phyloP scores from a whole-genome alignment of 495 filamentous ascomycete species.

The Neurospora intermedia region DNA sequence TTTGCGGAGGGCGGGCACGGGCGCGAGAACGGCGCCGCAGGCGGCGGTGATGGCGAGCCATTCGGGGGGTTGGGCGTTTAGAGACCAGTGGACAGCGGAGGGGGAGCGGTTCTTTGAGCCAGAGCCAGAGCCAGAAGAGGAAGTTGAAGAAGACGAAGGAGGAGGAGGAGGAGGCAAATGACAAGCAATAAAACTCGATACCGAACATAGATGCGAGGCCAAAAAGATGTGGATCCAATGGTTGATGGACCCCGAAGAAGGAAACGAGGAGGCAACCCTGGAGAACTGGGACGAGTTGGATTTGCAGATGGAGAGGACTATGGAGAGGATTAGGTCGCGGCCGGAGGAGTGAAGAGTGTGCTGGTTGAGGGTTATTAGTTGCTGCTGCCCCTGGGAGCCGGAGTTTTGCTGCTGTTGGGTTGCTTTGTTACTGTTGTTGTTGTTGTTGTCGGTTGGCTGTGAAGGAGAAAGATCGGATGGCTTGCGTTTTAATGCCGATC shows the following conservation, averaged over 20 bases:
- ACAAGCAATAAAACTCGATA: slow-evolving; percentile 48
- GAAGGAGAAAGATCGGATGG: not conserved
- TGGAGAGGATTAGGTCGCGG: slow-evolving; percentile 47
- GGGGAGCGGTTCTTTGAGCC: not conserved
- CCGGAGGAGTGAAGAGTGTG: slow-evolving; percentile 36
- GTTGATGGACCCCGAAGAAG: slow-evolving; percentile 47
- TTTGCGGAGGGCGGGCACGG: slow-evolving; percentile 46
- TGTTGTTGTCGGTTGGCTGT: not conserved
- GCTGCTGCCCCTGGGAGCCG: not conserved
- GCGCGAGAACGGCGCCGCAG: slow-evolving; percentile 44
- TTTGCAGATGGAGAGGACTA: slow-evolving; percentile 43
- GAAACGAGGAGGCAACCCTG: slow-evolving; percentile 48
- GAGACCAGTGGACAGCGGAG: slow-evolving; percentile 21
- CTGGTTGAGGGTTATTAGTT: not conserved
- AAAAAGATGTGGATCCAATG: slow-evolving; percentile 52
- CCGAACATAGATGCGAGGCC: slow-evolving; percentile 34
- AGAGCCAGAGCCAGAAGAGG: not conserved
- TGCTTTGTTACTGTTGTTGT: not conserved
- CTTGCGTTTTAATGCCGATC: not conserved
- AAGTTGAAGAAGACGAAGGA: too few relatives aligned
- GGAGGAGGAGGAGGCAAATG: slow-evolving; percentile 20
- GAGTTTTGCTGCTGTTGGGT: not conserved
- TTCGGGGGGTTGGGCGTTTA: slow-evolving; percentile 42
- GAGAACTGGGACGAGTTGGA: slow-evolving; percentile 26
- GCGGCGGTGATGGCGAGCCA: slow-evolving; percentile 44